Base-by-base conservation (phyloP, 768 basidiomycete genomes). In the Collybiopsis luxurians region DNA sequence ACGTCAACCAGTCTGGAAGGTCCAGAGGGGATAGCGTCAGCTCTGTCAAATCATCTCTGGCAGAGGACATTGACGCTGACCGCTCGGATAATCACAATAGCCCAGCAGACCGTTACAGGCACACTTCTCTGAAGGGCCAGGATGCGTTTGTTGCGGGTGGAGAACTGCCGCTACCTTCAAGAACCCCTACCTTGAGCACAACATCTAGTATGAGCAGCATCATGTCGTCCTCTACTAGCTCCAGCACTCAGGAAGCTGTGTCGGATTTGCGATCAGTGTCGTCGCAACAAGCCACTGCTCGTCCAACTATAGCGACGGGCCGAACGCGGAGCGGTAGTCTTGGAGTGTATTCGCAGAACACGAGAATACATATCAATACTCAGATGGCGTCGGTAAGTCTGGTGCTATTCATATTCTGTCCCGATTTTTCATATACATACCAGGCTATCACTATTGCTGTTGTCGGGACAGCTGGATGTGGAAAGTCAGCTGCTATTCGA, bases 401-500 rank as follows among this genome's bases (percentile, higher is more conserved):
- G 36, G 53, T 21, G 28, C 38, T 28, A 15, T 7, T 30, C 2
- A 28, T 7, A 21, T 31, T 21, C 4, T 6, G 3, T 43, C 27
- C 36, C 27, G 19, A 15, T 11, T 40, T 39, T n/a, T 7, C 28
- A 38, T 39, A 17, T 24, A 51, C 26, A 24, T n/a, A 62, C 55
- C 61, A 64, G n/a, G 69, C 70, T 46, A 69, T 89, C 48, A 83
- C 85, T 9, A 75, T 98, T 28, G 86, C 87, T 30, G 85, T 98
- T 31, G 79, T 95, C 38, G 96, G 96, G 13, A 79, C 83, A 12
- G 70, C 79, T 38, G 81, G 85, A 31, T 93, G 90, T 58, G 96
- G 95, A 59, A 98, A 98, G 72, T 87, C 91, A 1, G 83, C 85
- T 2, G 79, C 92, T 49, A 90, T 97, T 60, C 76, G 78, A 34